phyloP scores from a whole-genome alignment of 139 green algal species.

The Eudorina sp. region DNA sequence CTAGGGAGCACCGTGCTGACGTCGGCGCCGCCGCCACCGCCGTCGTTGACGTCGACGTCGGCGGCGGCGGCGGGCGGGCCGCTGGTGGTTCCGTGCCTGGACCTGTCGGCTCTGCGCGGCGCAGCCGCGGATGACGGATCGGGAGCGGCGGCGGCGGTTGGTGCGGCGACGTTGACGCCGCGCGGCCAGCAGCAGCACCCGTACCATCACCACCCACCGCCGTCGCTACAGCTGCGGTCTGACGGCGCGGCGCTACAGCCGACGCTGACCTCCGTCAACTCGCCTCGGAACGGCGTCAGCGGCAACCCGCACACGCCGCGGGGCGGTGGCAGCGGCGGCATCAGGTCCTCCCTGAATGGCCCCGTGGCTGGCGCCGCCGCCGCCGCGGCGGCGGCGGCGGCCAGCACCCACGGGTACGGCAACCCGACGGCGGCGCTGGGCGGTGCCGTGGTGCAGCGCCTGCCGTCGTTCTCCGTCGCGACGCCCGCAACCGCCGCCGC shows the following conservation, averaged over 20 bases:
- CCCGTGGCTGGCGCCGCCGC: not conserved
- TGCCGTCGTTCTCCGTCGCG: not conserved
- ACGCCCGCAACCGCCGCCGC: not conserved
- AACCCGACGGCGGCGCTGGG: not conserved
- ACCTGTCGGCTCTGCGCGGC: conserved; percentile 8
- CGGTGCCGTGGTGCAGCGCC: not conserved
- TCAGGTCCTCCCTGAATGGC: not conserved
- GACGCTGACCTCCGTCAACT: not conserved
- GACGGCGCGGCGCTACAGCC: conserved; percentile 32
- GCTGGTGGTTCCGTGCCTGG: not conserved
- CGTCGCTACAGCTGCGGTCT: not conserved
- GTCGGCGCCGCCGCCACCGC: conserved; percentile 38
- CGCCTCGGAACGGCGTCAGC: not conserved
- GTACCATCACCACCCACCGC: not conserved
- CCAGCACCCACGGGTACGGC: not conserved
- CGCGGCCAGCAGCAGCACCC: conserved; percentile 6
- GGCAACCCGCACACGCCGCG: not conserved
- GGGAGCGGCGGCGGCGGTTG: not conserved
- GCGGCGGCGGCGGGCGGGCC: conserved; percentile 10
- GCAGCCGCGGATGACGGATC: not conserved
- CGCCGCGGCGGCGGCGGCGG: not conserved
- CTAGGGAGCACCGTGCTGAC: conserved; percentile 40
- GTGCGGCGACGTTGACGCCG: not conserved
- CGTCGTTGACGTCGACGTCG: not conserved
- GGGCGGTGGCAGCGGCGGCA: not conserved